Base-by-base conservation (phyloP, 164 flowering plant species). In the Malania oleifera region DNA sequence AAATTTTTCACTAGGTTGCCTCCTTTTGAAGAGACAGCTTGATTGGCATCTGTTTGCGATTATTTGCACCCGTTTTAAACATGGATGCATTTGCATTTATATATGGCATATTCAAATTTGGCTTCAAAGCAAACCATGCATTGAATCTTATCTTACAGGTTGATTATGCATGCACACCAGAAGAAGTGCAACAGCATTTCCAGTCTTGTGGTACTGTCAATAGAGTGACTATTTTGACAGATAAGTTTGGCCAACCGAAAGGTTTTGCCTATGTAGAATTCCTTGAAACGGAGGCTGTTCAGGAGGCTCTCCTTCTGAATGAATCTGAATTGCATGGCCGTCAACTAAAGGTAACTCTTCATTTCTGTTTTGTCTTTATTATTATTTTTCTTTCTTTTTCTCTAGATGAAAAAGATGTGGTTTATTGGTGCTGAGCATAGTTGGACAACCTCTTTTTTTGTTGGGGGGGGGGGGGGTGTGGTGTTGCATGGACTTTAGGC, bases 321-420 rank as follows among this genome's bases (percentile, higher is more conserved):
- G 87, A 82, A 50, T 78, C 84, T 67, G 84, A 82, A 55, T 61
- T 82, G 38, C 87, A 82, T 74, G 87, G 87, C 14, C 84, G 87
- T 12, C 87, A 76, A 54, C 51, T 82, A 69, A 82, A 82, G 81
- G 87, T 77, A 64, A 23, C 5, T 14, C 29, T 12, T 28, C n/a
- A n/a, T n/a, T n/a, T n/a, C n/a, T n/a, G n/a, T n/a, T n/a, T n/a
- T n/a, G n/a, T n/a, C n/a, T n/a, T n/a, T n/a, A n/a, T n/a, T n/a
- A n/a, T n/a, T n/a, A n/a, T n/a, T n/a, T n/a, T n/a, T n/a, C n/a
- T n/a, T n/a, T n/a, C 56, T 45, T 27, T 54, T 46, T 11, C 27
- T 35, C 44, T 3, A 4, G 18, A 3, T 12, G 11, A 3, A 29
- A 40, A 27, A 7, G n/a, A 37, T 19, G 10, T 12, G 4, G 40